Percentiles rank a stretch among this genome's conserved stretches.
These are phyloP conservation scores for Juglanconis juglandina DNA, from an alignment of 2,329 filamentous ascomycete genomes.

Conservation along the genomic window DNA sequence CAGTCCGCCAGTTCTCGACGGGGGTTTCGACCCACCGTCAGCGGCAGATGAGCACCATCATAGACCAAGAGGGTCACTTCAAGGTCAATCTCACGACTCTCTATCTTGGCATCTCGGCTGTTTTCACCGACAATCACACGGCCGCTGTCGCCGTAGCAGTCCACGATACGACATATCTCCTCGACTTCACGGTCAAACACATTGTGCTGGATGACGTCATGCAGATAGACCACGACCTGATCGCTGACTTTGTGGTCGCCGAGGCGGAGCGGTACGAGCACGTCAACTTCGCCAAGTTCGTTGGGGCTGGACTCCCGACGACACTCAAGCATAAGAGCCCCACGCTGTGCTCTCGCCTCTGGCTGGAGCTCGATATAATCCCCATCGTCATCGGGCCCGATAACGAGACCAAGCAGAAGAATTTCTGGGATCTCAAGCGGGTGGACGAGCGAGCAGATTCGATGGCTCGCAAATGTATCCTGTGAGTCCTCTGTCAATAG, in stretches of 20 bases:
- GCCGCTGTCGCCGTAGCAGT: constrained; percentile 64
- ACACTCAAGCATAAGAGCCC: constrained; percentile 60
- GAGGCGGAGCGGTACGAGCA: constrained; percentile 59
- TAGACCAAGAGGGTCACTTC: constrained; percentile 41
- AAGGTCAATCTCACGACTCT: constrained; percentile 49
- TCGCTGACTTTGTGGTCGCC: constrained; percentile 58
- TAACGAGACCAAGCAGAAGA: constrained; percentile 37
- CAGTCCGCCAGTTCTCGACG: constrained; percentile 39
- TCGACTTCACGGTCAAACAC: constrained; percentile 67
- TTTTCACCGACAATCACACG: constrained; percentile 46
- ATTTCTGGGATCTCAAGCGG: constrained; percentile 42
- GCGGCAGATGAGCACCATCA: constrained; percentile 43
- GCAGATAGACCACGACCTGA: constrained; percentile 39
- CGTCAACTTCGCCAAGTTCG: constrained; percentile 68
- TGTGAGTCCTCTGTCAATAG: constrained; percentile 44
- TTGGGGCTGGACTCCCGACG: constrained; percentile 67
- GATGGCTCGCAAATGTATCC: constrained; percentile 74
- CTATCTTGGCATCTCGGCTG: constrained; percentile 60
- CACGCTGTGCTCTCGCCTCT: constrained; percentile 65
- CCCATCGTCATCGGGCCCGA: constrained; percentile 61
- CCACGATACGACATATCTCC: constrained; percentile 70
- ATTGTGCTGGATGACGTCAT: constrained; percentile 43
- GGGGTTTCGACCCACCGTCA: constrained; percentile 44
- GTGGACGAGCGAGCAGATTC: constrained; percentile 80
- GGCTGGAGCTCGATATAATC: constrained; percentile 73